phyloP scores from a whole-genome alignment of 257 asterid species.

The Solanum peruvianum region DNA sequence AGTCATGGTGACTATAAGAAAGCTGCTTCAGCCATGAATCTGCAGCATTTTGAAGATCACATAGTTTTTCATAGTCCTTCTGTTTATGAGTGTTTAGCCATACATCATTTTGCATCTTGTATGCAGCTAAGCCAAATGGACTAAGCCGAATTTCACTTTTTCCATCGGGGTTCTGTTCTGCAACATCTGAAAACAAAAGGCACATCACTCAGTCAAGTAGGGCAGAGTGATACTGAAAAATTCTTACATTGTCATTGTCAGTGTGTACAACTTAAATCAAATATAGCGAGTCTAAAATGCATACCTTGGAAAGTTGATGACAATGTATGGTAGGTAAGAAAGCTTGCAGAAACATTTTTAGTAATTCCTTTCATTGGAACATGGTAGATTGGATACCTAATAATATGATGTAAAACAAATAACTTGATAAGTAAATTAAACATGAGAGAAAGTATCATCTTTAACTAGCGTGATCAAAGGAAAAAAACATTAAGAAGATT shows the following conservation, averaged over 20 bases:
- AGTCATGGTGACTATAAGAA: constrained; percentile 25
- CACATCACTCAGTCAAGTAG: background rate
- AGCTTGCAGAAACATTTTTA: constrained; percentile 54
- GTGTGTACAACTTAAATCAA: background rate
- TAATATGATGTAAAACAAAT: background rate
- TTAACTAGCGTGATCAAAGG: background rate
- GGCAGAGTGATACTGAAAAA: too few relatives aligned
- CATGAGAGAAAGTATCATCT: background rate
- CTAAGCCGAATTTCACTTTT: constrained; percentile 33
- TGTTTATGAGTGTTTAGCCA: constrained; percentile 35
- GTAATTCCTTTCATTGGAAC: constrained; percentile 51
- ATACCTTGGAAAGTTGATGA: constrained; percentile 81
- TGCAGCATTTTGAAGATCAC: constrained; percentile 12
- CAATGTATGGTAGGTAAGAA: constrained; percentile 76
- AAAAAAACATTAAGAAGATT: background rate
- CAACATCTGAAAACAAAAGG: background rate
- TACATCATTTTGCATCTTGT: constrained; percentile 60
- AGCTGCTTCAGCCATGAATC: constrained; percentile 31
- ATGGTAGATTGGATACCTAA: constrained; percentile 76
- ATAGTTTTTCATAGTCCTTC: constrained; percentile 30
- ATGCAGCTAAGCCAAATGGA: constrained; percentile 73
- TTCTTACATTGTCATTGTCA: background rate
- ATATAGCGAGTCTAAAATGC: background rate
- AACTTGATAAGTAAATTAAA: background rate
- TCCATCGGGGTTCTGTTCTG: background rate